Conservation (phyloP, 768 basidiomycete genomes). For the Plicaturopsis crispa region DNA sequence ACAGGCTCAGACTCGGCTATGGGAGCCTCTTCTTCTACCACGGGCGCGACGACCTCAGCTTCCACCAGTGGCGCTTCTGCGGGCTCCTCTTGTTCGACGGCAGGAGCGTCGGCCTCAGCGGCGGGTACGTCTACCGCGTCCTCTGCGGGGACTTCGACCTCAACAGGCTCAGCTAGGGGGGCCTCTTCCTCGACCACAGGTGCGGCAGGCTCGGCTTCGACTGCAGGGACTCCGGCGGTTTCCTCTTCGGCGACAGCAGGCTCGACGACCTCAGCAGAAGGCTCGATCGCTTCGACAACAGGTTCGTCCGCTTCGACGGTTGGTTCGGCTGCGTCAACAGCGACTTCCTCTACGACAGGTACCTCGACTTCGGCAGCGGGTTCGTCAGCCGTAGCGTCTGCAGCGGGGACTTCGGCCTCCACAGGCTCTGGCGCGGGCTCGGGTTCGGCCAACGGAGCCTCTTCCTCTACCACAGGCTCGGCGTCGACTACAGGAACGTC, state of each 20-base stretch:
- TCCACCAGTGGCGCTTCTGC: background rate
- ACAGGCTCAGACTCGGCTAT: background rate
- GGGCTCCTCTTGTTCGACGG: background rate
- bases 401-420: too few relatives aligned
- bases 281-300: background rate
- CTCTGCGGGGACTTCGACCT: background rate
- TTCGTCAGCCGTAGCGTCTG: conserved; percentile 2
- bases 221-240: background rate
- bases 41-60: background rate
- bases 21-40: too few relatives aligned
- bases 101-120: background rate
- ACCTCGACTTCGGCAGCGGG: background rate
- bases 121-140: background rate
- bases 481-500: too few relatives aligned
- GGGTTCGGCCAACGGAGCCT: background rate
- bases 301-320: background rate
- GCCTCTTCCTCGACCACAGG: too few relatives aligned
- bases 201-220: conserved; percentile 2
- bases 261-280: conserved; percentile 1
- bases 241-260: background rate
- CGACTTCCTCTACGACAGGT: background rate
- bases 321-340: background rate
- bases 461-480: too few relatives aligned
- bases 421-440: background rate
- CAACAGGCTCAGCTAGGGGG: conserved; percentile 1